Evolutionary conservation across 1,139 yeast genomes (phyloP), one percentile per base, ranked within the genome.

Genomic region (Lodderomyces elongisporus): DNA sequence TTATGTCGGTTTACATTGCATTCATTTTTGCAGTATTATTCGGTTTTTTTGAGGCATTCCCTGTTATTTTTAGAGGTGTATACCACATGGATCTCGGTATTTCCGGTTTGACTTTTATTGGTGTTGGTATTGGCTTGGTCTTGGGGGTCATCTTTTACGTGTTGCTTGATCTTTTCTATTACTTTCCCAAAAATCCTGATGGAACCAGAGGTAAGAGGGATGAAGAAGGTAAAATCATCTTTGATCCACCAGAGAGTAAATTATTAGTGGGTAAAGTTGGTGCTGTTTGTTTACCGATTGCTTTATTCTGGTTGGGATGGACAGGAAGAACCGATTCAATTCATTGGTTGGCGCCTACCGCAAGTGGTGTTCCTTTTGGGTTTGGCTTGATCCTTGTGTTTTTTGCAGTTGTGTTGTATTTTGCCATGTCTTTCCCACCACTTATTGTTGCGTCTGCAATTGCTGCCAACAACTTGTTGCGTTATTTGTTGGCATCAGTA

Each of bases 241-340:
- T 56, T 54, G 66, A 56, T 35, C 46, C 59, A 4, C 72, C 74
- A 8, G 72, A 66, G 47, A 37, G 41, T n/a, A 54, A 58, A 38
- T 56, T 66, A 38, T 40, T 58, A 14, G 47, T 74, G 8, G 77
- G 78, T 38, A 70, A 75, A 43, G 55, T 76, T 38, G 83, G 85
- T 17, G 77, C 88, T 2, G 52, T 80, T 21, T 68, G 76, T 16
- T 60, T 84, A 41, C 89, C 89, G 13, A 63, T 78, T 29, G 70
- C 85, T 0, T 64, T 84, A 38, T 84, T 85, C 57, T 84, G 93
- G 93, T 66, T 83, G 39, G 94, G 82, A 10, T 84, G 94, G 94
- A 70, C 89, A 3, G 74, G 85, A 5, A 70, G 74, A 48, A 30
- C 30, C 5, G 31, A 34, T 4, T 42, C 49, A 2, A 41, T 83